Percentiles rank a stretch among this genome's conserved stretches.
Evolutionary conservation across 495 filamentous ascomycete species (phyloP).

Genomic region (Rhypophila decipiens): DNA sequence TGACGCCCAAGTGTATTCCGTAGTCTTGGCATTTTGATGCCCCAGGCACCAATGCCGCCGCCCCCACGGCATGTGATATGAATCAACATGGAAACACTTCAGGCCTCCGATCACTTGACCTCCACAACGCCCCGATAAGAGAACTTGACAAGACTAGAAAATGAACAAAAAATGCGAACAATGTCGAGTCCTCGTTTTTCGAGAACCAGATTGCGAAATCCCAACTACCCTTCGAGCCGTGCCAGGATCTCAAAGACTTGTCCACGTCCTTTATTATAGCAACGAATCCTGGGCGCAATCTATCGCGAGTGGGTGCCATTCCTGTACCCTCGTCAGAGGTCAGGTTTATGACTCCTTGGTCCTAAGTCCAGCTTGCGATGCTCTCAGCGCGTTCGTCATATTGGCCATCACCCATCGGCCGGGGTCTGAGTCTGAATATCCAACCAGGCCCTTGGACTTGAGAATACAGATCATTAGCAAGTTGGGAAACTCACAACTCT

Average conservation of each 20-base stretch:
- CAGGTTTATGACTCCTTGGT: conserved; percentile 6
- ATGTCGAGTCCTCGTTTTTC: neutral
- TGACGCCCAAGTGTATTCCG: no score
- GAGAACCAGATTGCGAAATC: neutral
- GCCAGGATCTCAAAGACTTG: no score
- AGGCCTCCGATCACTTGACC: no score
- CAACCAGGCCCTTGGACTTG: no score
- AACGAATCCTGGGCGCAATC: conserved; percentile 2
- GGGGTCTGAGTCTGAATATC: no score
- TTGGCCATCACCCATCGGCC: conserved; percentile 4
- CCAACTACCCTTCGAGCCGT: neutral
- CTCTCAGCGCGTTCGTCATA: conserved; percentile 10
- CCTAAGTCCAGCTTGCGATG: conserved; percentile 4
- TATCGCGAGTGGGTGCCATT: conserved; percentile 4
- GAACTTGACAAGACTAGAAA: neutral
- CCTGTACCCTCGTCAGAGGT: conserved; percentile 11
- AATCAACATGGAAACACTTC: no score
- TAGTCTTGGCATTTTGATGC: no score
- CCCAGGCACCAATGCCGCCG: no score
- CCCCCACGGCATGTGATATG: no score
- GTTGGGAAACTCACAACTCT: conserved; percentile 1
- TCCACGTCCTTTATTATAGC: conserved; percentile 6
- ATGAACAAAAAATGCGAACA: neutral
- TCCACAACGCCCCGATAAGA: neutral
- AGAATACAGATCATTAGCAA: conserved; percentile 2